phyloP scores from a whole-genome alignment of 192 early-diverging fungal genomes.

The Borealophlyctis nickersoniae region DNA sequence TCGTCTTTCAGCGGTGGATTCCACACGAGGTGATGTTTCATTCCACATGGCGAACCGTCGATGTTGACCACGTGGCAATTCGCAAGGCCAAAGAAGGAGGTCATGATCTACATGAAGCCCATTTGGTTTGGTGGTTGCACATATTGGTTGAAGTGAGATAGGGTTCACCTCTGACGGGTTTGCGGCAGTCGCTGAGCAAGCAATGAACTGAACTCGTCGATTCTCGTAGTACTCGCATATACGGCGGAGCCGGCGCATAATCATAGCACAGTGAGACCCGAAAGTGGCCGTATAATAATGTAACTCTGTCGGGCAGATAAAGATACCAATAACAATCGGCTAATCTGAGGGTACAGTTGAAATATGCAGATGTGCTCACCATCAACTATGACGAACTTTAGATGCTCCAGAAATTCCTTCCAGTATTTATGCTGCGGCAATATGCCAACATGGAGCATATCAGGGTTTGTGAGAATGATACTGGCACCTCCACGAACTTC shows the following conservation, averaged over 20 bases:
- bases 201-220: constrained; percentile 50
- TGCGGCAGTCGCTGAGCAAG: constrained; percentile 71
- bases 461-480: constrained; percentile 79
- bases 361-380: constrained; percentile 27
- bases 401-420: constrained; percentile 48
- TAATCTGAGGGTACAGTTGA: constrained; percentile 3
- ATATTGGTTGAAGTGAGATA: too few species aligned
- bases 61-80: constrained; percentile 17
- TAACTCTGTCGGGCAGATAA: constrained; percentile 62
- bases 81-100: constrained; percentile 35
- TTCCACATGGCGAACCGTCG: constrained; percentile 36
- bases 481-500: constrained; percentile 49
- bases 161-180: constrained; percentile 46
- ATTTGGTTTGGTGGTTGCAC: too few species aligned
- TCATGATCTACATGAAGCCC: constrained; percentile 31
- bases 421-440: constrained; percentile 57
- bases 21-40: constrained; percentile 42
- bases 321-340: too few species aligned
- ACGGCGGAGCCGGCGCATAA: constrained; percentile 64
- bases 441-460: constrained; percentile 72
- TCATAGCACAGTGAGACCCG: constrained; percentile 63
- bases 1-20: constrained; percentile 33
- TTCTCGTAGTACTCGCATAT: constrained; percentile 51
- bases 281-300: constrained; percentile 67
- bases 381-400: constrained; percentile 71